Percentiles rank a stretch among this genome's conserved stretches.
These are phyloP conservation scores for Pleurotus tuber-regium DNA, from an alignment of 768 basidiomycete genomes.

Conservation along the genomic window DNA sequence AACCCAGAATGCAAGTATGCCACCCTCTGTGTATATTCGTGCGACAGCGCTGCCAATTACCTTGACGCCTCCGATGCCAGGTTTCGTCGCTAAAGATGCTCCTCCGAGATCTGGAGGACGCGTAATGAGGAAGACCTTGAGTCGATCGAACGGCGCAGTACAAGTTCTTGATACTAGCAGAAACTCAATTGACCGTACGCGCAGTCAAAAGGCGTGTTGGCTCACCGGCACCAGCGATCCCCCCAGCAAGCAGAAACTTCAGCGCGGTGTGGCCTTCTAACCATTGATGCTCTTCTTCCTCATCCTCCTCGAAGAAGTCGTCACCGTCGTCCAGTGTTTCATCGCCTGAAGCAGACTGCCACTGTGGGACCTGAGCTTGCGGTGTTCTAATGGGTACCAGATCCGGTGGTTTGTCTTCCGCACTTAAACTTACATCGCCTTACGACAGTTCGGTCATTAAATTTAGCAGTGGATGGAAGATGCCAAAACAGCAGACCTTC, in stretches of 20 bases:
- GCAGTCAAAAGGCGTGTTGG: constrained; percentile 10
- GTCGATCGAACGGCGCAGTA: constrained; percentile 95
- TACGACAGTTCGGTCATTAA: constrained; percentile 11
- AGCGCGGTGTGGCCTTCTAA: constrained; percentile 72
- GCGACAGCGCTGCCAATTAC: constrained; percentile 70
- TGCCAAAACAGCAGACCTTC: constrained; percentile 57
- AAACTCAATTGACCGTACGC: constrained; percentile 30
- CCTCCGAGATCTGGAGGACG: constrained; percentile 73
- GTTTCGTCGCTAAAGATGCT: constrained; percentile 38
- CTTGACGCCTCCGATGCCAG: constrained; percentile 51
- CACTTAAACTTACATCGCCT: constrained; percentile 80
- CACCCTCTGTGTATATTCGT: constrained; percentile 87
- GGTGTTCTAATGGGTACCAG: constrained; percentile 11
- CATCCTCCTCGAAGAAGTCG: constrained; percentile 51
- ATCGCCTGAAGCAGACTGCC: constrained; percentile 24
- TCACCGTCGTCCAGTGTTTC: constrained; percentile 41
- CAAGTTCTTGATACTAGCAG: constrained; percentile 88
- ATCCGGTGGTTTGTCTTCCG: constrained; percentile 64
- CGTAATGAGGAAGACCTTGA: constrained; percentile 96
- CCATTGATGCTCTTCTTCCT: constrained; percentile 58
- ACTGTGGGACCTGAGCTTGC: not conserved
- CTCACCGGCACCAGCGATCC: constrained; percentile 90
- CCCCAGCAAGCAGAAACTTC: constrained; percentile 91
- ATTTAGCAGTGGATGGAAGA: not conserved
- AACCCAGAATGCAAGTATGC: constrained; percentile 94